These are phyloP conservation scores for Selaginella tamariscina DNA, from an alignment of 75 land plant species.

Conservation along the genomic window DNA sequence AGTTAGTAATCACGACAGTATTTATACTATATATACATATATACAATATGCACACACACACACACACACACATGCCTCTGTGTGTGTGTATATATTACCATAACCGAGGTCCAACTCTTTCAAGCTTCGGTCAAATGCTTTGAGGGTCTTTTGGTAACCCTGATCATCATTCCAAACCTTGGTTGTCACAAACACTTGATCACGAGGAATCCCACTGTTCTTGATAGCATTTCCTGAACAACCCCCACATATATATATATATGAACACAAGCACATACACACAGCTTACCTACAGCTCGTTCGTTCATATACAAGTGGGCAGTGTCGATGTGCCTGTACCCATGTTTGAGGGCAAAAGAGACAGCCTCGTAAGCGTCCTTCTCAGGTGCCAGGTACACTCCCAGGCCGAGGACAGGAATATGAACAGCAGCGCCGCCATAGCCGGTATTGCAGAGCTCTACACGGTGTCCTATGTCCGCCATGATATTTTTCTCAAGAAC, in stretches of 20 bases:
- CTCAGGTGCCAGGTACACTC: slow-evolving; percentile 21
- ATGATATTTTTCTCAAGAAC: too few relatives aligned
- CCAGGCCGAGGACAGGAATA: slow-evolving; percentile 26
- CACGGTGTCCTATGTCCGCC: too few relatives aligned
- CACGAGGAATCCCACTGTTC: slow-evolving; percentile 23
- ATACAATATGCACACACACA: too few relatives aligned
- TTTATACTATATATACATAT: too few relatives aligned
- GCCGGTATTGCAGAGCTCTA: slow-evolving; percentile 22
- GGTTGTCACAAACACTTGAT: slow-evolving; percentile 28
- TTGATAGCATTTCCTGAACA: slow-evolving; percentile 24
- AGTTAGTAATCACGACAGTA: slow-evolving; percentile 4
- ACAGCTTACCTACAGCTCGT: slow-evolving; percentile 23
- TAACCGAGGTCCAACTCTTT: slow-evolving; percentile 28
- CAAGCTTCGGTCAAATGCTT: slow-evolving; percentile 27
- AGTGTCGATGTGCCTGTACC: slow-evolving; percentile 33
- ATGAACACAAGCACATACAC: not conserved
- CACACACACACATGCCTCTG: too few relatives aligned
- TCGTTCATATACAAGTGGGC: slow-evolving; percentile 28
- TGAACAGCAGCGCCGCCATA: slow-evolving; percentile 17
- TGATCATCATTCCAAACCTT: slow-evolving; percentile 34
- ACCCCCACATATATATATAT: not conserved
- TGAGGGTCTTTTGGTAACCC: slow-evolving; percentile 23
- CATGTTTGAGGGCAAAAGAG: slow-evolving; percentile 14
- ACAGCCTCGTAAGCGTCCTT: slow-evolving; percentile 18
- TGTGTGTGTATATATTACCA: too few relatives aligned